Evolutionary conservation across 2,329 filamentous ascomycete genomes (phyloP).

Genomic region (Penicillium sp.): DNA sequence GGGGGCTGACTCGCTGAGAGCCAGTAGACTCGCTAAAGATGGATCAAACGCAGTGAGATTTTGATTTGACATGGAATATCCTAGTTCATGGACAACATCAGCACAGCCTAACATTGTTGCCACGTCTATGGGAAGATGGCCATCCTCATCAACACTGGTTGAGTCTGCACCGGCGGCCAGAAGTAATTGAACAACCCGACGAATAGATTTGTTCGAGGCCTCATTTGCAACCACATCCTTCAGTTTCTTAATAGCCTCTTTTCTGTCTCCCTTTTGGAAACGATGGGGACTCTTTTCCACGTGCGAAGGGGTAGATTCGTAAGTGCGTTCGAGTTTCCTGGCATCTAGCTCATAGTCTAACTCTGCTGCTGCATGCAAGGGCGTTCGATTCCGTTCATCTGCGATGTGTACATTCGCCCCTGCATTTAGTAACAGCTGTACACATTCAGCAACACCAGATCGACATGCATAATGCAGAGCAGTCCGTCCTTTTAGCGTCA

Average conservation of each 20-base stretch:
- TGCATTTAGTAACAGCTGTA: conserved; percentile 10
- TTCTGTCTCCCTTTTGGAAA: neutral
- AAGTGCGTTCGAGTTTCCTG: neutral
- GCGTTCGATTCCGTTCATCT: neutral
- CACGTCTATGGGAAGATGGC: neutral
- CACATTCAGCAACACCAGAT: conserved; percentile 10
- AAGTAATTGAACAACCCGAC: neutral
- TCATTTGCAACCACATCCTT: neutral
- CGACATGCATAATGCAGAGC: conserved; percentile 14
- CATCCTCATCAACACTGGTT: neutral
- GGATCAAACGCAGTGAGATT: neutral
- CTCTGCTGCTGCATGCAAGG: neutral
- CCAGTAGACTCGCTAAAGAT: neutral
- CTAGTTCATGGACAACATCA: neutral
- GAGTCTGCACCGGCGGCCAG: neutral
- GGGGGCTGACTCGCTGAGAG: neutral
- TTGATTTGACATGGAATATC: neutral
- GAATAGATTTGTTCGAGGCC: neutral
- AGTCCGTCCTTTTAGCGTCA: conserved; percentile 6
- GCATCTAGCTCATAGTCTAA: neutral
- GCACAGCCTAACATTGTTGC: neutral
- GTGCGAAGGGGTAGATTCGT: neutral
- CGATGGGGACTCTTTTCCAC: neutral
- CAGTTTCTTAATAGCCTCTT: neutral
- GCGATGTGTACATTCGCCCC: conserved; percentile 4